These are phyloP conservation scores for Luffa acutangula DNA, from an alignment of 306 rosid genomes.

Conservation along the genomic window DNA sequence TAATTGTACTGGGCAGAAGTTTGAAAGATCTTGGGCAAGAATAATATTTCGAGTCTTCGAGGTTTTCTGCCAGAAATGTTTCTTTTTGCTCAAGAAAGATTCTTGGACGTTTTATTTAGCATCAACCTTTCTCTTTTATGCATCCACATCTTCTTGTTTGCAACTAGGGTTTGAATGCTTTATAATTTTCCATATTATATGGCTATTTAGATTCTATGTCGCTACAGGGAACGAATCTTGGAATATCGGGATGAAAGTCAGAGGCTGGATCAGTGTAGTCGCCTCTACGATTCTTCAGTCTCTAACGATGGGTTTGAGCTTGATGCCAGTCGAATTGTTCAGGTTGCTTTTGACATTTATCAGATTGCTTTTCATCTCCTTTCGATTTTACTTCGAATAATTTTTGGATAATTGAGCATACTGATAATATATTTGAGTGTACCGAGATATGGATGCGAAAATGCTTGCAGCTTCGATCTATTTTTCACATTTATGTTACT, in stretches of 20 bases:
- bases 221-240: conserved; percentile 65
- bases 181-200: background rate
- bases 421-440: background rate
- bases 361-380: background rate
- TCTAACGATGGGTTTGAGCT: conserved; percentile 74
- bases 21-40: background rate
- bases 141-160: background rate
- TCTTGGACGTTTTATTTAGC: background rate
- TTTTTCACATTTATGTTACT: background rate
- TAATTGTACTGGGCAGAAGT: background rate
- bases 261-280: conserved; percentile 89
- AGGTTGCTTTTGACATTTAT: conserved; percentile 36
- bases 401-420: background rate
- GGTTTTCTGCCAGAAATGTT: background rate
- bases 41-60: background rate
- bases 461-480: background rate
- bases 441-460: background rate
- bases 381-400: background rate
- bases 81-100: background rate
- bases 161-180: background rate
- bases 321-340: conserved; percentile 81
- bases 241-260: conserved; percentile 82
- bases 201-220: conserved; percentile 2
- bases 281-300: conserved; percentile 81
- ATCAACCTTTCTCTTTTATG: background rate